phyloP scores from a whole-genome alignment of 441 rosid species.

The Adansonia grandidieri region DNA sequence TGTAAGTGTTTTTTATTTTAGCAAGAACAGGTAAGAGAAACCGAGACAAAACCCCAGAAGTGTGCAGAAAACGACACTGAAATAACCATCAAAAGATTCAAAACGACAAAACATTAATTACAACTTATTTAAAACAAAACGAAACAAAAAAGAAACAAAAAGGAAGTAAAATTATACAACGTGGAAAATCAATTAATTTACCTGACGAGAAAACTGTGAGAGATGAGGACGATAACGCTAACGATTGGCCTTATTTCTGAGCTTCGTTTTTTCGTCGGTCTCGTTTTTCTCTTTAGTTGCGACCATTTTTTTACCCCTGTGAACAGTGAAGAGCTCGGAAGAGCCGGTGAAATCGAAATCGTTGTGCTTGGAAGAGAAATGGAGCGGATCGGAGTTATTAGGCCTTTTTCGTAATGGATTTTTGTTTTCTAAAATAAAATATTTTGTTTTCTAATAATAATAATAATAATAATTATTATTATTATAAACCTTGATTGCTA shows the following conservation, averaged over 20 bases:
- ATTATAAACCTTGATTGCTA: no score
- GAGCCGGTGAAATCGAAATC: no score
- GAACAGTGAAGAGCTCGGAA: no score
- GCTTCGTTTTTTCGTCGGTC: conserved; percentile 27
- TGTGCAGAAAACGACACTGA: conserved; percentile 68
- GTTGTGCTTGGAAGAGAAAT: no score
- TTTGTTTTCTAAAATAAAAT: no score
- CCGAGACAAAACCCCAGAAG: conserved; percentile 73
- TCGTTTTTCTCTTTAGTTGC: conserved; percentile 12
- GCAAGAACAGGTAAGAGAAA: conserved; percentile 80
- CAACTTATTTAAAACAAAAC: neutral
- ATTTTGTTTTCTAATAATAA: no score
- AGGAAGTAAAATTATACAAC: neutral
- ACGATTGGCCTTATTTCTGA: conserved; percentile 66
- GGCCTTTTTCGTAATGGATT: no score
- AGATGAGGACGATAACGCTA: conserved; percentile 68
- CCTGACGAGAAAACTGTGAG: conserved; percentile 78
- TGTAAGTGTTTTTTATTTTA: conserved; percentile 66
- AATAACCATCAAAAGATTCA: conserved; percentile 21
- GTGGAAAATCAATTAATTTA: conserved; percentile 20
- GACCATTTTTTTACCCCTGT: neutral
- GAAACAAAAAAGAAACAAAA: neutral
- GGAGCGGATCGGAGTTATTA: no score
- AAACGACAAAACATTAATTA: neutral
- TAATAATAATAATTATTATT: no score